Base-by-base conservation (phyloP, 2,329 filamentous ascomycete genomes). In the Catunica adiposa region DNA sequence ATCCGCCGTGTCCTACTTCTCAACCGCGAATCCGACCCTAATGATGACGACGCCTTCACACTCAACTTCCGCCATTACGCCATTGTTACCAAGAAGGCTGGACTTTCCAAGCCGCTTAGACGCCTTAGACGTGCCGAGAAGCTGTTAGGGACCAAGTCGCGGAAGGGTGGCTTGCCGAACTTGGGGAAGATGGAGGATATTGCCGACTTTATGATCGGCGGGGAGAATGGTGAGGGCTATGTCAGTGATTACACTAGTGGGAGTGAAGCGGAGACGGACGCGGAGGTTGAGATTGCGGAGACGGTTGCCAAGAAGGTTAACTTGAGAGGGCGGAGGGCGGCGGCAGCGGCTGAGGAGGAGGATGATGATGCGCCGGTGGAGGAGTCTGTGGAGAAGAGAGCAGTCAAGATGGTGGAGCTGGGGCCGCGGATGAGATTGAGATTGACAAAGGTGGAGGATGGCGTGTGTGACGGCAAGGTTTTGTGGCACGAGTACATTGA, bases 401-500 rank as follows among this genome's bases (percentile, higher is more conserved):
- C 86, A 0, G 86, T 98, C 22, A 96, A 94, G 66, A 74, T 98
- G 5, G 83, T 94, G 2, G 92, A 98, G 69, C 72, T 98, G 0
- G 92, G 92, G 0, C 92, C 92, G 1, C 80, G 92, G 55, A 83
- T 98, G 84, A 84, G 80, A 59, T 71, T 98, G 42, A 81, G 90
- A 31, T 73, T 98, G 69, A 89, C 88, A 56, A 98, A 98, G 71
- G 89, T 98, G 3, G 92, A 98, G 66, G 92, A 98, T 63, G 92
- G 90, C 1, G 70, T 97, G 5, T 96, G 89, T 63, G 77, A 79
- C 25, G 92, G 92, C 52, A 92, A 88, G 66, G 78, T 95, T 56
- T 86, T 98, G 85, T 98, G 92, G 92, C 92, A 98, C 68, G 89
- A 96, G 66, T 94, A 88, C 65, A 82, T 97, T 54, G 79, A 83